phyloP scores from a whole-genome alignment of 768 basidiomycete species.

The Naematelia aurantialba region DNA sequence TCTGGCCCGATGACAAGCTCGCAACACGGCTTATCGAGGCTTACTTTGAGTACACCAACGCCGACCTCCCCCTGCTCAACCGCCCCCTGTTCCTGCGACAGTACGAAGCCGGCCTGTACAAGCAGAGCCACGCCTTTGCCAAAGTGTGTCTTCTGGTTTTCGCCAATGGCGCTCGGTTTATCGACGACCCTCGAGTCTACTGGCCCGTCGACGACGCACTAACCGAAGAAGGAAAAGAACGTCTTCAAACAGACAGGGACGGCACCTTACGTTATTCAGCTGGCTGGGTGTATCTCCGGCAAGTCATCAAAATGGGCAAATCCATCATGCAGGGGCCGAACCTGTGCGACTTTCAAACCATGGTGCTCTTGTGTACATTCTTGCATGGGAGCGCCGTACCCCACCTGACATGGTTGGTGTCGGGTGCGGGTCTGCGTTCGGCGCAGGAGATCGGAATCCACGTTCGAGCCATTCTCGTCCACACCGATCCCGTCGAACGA shows the following conservation, averaged over 20 bases:
- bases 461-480: constrained; percentile 53
- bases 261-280: constrained; percentile 39
- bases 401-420: constrained; percentile 58
- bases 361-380: constrained; percentile 52
- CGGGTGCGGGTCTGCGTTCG: constrained; percentile 66
- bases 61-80: constrained; percentile 68
- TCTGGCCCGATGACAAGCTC: constrained; percentile 63
- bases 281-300: constrained; percentile 57
- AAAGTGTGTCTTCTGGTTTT: constrained; percentile 64
- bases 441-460: constrained; percentile 77
- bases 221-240: constrained; percentile 34
- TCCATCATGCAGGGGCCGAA: constrained; percentile 59
- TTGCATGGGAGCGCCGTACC: constrained; percentile 33
- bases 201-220: constrained; percentile 37
- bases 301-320: constrained; percentile 63
- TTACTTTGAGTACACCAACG: constrained; percentile 63
- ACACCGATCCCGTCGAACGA: constrained; percentile 55
- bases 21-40: constrained; percentile 58
- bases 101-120: constrained; percentile 57
- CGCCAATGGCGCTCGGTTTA: constrained; percentile 61
- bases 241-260: constrained; percentile 23
- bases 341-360: constrained; percentile 68
- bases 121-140: constrained; percentile 56
- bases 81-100: constrained; percentile 63
- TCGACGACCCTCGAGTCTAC: constrained; percentile 61